Percentiles rank a stretch among this genome's conserved stretches.
phyloP scores from a whole-genome alignment of 1,284 basidiomycete species.

The Rhodotorula glutinis region DNA sequence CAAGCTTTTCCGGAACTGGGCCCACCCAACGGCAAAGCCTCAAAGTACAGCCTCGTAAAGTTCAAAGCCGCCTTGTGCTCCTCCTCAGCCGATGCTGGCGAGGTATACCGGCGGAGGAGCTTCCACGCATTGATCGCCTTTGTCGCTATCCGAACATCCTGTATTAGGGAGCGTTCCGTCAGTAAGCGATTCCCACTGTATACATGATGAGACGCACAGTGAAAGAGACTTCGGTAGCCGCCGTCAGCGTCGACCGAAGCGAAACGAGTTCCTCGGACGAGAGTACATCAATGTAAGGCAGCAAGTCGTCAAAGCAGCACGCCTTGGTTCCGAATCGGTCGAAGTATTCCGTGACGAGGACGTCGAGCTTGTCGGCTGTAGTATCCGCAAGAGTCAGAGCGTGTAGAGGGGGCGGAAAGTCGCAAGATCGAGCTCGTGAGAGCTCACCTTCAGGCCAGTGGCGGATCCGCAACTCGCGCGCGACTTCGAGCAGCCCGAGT shows the following conservation, averaged over 20 bases:
- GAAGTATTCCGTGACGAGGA: conserved; percentile 60
- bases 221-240: too few relatives aligned
- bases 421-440: too few relatives aligned
- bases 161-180: conserved; percentile 46
- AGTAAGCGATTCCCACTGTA: background rate
- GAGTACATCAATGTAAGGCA: conserved; percentile 59
- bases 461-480: conserved; percentile 8
- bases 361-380: conserved; percentile 54
- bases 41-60: conserved; percentile 62
- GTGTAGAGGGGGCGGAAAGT: too few relatives aligned
- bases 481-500: conserved; percentile 62
- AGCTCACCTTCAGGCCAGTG: conserved; percentile 49
- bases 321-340: conserved; percentile 69
- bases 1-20: background rate
- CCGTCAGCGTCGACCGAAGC: background rate
- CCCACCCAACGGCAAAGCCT: conserved; percentile 62
- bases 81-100: conserved; percentile 56
- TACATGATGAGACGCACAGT: too few relatives aligned
- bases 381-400: conserved; percentile 46
- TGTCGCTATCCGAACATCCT: conserved; percentile 55
- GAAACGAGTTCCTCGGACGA: conserved; percentile 45
- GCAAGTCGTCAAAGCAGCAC: conserved; percentile 80
- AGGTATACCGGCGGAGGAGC: conserved; percentile 60
- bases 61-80: conserved; percentile 57
- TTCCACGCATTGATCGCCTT: conserved; percentile 69